Conservation (phyloP, 306 rosid species). For the Rosa persica region DNA sequence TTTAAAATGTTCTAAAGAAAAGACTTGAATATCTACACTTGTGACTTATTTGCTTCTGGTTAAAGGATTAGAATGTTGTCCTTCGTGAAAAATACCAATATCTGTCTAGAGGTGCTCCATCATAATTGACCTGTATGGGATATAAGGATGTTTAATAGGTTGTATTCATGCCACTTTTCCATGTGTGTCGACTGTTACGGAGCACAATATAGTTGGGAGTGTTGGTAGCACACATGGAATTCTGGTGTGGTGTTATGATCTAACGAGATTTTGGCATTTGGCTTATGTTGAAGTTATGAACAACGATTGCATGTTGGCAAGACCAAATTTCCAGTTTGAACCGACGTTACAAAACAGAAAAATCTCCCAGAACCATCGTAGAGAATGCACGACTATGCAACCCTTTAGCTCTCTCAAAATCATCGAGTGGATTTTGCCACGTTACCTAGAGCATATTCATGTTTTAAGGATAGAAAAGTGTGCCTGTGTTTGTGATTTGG, state of each 20-base stretch:
- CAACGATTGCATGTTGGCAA: not conserved
- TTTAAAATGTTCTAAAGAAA: not conserved
- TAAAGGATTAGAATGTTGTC: not conserved
- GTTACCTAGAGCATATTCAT: not conserved
- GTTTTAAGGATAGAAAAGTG: not conserved
- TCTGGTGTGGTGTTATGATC: not conserved
- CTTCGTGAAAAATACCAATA: not conserved
- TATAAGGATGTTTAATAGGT: not conserved
- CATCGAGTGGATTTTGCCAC: not conserved
- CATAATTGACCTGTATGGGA: not conserved
- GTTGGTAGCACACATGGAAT: not conserved
- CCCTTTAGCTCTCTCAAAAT: not conserved
- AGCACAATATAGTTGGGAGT: not conserved
- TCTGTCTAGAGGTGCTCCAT: not conserved
- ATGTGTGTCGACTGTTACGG: not conserved
- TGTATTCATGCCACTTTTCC: not conserved
- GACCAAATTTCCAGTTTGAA: not conserved
- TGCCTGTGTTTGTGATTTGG: not conserved
- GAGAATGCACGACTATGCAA: not conserved
- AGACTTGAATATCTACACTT: not conserved
- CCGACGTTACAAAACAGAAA: not conserved
- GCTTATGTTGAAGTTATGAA: not conserved
- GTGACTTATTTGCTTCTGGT: not conserved
- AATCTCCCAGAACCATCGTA: not conserved
- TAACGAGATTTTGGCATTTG: not conserved